Evolutionary conservation across 78 protist species (phyloP).

Genomic region (Trichosphaerium sp.): DNA sequence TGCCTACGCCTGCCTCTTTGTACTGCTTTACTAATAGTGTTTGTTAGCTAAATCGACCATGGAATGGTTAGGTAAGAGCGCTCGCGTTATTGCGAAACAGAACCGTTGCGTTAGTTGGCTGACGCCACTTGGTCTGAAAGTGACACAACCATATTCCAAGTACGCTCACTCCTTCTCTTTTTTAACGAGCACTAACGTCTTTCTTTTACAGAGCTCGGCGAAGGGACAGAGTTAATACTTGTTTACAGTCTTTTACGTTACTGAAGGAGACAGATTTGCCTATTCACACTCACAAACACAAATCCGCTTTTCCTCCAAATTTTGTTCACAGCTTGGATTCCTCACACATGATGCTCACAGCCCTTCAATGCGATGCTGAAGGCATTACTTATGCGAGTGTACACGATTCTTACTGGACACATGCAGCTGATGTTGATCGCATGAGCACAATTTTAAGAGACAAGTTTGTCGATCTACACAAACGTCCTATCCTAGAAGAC

Average conservation of each 20-base stretch:
- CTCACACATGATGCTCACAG: constrained; percentile 85
- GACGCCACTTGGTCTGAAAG: constrained; percentile 84
- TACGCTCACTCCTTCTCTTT: background rate
- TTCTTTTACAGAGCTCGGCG: background rate
- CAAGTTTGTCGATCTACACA: constrained; percentile 64
- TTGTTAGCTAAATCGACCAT: constrained; percentile 51
- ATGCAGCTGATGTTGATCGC: constrained; percentile 47
- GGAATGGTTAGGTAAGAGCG: constrained; percentile 64
- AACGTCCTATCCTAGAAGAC: constrained; percentile 30
- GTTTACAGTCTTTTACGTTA: background rate
- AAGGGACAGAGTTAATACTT: constrained; percentile 2
- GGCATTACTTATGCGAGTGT: constrained; percentile 74
- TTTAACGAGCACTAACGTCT: background rate
- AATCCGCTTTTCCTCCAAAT: constrained; percentile 90
- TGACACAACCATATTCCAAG: constrained; percentile 70
- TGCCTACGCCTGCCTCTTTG: too few species aligned
- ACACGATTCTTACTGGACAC: constrained; percentile 93
- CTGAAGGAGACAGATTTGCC: constrained; percentile 7
- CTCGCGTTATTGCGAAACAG: constrained; percentile 20
- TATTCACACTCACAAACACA: constrained; percentile 27
- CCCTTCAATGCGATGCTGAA: constrained; percentile 8
- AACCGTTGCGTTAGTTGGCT: constrained; percentile 58
- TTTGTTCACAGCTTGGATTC: constrained; percentile 87
- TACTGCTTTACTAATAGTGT: too few species aligned
- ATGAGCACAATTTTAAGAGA: constrained; percentile 57